Base-by-base conservation (phyloP, 345 rosid genomes). In the Turritis glabra region DNA sequence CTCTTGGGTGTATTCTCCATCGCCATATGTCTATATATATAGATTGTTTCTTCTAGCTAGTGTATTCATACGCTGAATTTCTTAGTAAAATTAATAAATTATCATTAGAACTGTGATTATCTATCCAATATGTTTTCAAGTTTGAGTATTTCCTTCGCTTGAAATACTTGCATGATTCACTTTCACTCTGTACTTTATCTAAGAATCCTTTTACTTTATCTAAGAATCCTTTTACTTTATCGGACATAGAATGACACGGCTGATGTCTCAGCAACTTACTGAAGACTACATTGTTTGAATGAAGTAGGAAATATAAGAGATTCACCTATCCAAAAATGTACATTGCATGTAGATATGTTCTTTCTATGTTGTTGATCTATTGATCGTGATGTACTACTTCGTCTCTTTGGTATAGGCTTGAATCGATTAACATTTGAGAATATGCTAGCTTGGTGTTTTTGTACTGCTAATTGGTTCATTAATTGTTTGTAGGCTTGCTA, bases 401-500 rank as follows among this genome's bases (percentile, higher is more conserved):
- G 29, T 64, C 26, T 43, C 55, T 73, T 43, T 19, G 77, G 54
- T 56, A 43, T 40, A 57, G 44, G 64, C 63, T 63, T 65, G 40
- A 63, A 46, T 64, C 27, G 40, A 7, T 59, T 43, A 30, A 46
- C 38, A 44, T 33, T 55, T 46, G 25, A 66, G 32, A n/a, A 35
- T 65, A 35, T 18, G 15, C 13, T 52, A 51, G 41, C 61, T 60
- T 60, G 41, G 1, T 52, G 17, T 29, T 41, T 58, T 59, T 53
- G 41, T 69, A 41, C 14, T 41, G 37, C 60, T 63, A 77, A 76
- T 64, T 63, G 55, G 41, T 51, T 64, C 22, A 19, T 55, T 69
- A 26, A 35, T 58, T 80, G 19, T 73, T 63, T 79, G 67, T 69
- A 95, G 99, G 87, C 89, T 92, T 88, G 91, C 99, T 62, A 92